These are phyloP conservation scores for Acer saccharum DNA, from an alignment of 345 rosid species.

Conservation along the genomic window DNA sequence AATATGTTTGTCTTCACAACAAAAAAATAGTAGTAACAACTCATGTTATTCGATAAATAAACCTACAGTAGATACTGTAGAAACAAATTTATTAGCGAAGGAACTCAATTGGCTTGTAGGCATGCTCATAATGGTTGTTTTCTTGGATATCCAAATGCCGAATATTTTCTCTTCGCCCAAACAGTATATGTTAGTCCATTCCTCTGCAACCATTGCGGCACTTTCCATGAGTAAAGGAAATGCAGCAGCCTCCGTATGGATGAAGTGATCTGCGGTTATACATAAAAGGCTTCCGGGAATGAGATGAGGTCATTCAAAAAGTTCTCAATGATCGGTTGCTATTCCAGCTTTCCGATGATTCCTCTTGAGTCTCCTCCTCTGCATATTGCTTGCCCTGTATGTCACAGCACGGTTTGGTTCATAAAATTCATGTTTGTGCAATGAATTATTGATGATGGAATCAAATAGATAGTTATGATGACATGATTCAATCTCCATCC, in stretches of 20 bases:
- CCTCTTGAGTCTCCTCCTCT: conserved; percentile 12
- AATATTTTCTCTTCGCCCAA: background rate
- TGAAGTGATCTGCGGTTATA: background rate
- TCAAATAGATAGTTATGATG: background rate
- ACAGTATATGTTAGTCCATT: background rate
- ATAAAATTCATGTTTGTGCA: background rate
- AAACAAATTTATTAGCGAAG: background rate
- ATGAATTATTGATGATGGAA: background rate
- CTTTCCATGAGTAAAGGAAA: background rate
- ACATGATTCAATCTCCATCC: background rate
- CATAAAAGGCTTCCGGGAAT: background rate
- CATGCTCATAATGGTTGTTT: background rate
- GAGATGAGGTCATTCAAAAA: background rate
- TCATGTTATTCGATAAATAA: background rate
- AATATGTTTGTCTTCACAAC: too few relatives aligned
- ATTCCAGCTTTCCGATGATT: background rate
- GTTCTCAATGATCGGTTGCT: background rate
- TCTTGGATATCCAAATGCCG: background rate
- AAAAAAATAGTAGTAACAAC: too few relatives aligned
- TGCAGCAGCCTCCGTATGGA: background rate
- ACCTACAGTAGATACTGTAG: background rate
- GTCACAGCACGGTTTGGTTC: background rate
- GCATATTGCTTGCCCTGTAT: conserved; percentile 17
- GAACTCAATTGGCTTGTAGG: background rate
- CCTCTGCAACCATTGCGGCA: background rate